phyloP scores from a whole-genome alignment of 2,329 filamentous ascomycete genomes.

The Trichoderma cornu-damae region DNA sequence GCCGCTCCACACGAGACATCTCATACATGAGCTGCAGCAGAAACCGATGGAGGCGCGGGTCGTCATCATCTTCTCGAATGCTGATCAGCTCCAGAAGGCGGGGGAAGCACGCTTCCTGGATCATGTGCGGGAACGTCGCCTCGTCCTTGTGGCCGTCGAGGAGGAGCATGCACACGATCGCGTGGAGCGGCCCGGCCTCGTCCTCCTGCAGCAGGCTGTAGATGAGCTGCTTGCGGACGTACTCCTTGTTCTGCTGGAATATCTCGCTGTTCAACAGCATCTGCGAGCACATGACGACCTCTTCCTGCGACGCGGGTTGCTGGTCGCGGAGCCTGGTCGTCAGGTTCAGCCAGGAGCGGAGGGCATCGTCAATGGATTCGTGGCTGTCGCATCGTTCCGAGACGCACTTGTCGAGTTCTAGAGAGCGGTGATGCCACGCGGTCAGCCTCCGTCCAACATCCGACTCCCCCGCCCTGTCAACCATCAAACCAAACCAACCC shows the following conservation, averaged over 20 bases:
- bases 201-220: conserved; percentile 90
- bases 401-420: conserved; percentile 47
- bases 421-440: conserved; percentile 17
- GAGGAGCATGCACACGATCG: conserved; percentile 77
- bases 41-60: conserved; percentile 69
- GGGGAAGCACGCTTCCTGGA: conserved; percentile 75
- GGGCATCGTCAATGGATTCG: conserved; percentile 70
- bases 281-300: conserved; percentile 74
- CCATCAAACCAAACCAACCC: no score
- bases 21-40: conserved; percentile 90
- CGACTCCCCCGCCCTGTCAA: background rate
- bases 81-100: conserved; percentile 78
- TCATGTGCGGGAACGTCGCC: conserved; percentile 77
- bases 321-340: conserved; percentile 71
- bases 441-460: background rate
- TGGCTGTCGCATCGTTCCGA: conserved; percentile 45
- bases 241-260: conserved; percentile 70
- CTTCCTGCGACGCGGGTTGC: conserved; percentile 70
- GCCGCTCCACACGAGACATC: conserved; percentile 85
- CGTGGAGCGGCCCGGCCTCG: conserved; percentile 70
- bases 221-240: conserved; percentile 88
- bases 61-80: conserved; percentile 56
- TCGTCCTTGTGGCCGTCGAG: conserved; percentile 80
- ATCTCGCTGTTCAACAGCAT: conserved; percentile 70
- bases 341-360: conserved; percentile 78